Evolutionary conservation across 441 rosid genomes (phyloP).

Genomic region (Iberis amara): DNA sequence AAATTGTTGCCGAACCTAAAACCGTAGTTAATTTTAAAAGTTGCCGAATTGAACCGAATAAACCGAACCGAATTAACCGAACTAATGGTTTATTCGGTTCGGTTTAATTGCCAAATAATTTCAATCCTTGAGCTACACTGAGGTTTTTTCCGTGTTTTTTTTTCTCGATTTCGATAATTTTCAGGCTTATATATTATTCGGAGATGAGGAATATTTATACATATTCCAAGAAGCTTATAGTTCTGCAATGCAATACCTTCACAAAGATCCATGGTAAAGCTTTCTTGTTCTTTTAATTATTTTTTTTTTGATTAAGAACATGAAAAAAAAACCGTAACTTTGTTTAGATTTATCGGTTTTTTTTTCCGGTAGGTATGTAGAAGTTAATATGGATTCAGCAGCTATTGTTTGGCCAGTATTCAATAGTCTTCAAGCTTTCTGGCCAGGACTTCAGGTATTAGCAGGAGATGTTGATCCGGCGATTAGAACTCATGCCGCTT

Average conservation of each 20-base stretch:
- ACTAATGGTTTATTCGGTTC: no score
- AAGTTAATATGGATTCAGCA: conserved; percentile 98
- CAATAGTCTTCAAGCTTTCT: conserved; percentile 97
- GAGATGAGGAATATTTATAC: conserved; percentile 88
- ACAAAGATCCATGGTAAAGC: conserved; percentile 96
- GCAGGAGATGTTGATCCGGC: conserved; percentile 97
- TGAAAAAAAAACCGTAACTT: conserved; percentile 26
- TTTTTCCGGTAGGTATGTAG: conserved; percentile 73
- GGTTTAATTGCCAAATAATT: no score
- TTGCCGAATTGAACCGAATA: no score
- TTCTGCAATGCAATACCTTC: conserved; percentile 85
- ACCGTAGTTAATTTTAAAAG: no score
- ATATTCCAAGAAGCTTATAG: conserved; percentile 93
- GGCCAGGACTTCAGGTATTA: conserved; percentile 99
- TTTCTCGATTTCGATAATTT: conserved; percentile 29
- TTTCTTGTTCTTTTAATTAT: no score
- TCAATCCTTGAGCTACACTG: no score
- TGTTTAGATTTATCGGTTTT: conserved; percentile 19
- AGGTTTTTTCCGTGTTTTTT: no score
- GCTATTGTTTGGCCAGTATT: conserved; percentile 96
- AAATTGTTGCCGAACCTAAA: no score
- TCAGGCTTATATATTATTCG: conserved; percentile 93
- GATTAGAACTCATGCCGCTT: conserved; percentile 91
- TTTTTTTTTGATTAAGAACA: conserved; percentile 17
- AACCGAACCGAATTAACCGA: no score